Percentiles rank a stretch among this genome's conserved stretches.
Evolutionary conservation across 148 eudicot genomes (phyloP).

Genomic region (Vaccinium corymbosum): DNA sequence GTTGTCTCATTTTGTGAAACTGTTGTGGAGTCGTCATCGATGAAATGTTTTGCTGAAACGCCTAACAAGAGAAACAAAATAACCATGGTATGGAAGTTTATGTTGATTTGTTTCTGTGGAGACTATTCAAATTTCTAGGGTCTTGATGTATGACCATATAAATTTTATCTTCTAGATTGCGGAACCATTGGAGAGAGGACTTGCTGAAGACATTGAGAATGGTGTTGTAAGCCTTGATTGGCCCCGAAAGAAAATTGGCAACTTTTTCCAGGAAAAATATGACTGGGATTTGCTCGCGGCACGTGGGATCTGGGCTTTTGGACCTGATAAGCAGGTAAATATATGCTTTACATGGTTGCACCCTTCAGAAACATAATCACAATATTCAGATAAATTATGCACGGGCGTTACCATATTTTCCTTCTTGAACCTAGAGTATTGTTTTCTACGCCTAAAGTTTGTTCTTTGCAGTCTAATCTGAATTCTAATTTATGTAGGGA

Average conservation of each 20-base stretch:
- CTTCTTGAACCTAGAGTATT: neutral
- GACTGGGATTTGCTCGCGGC: constrained; percentile 99
- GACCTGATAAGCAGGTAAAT: constrained; percentile 94
- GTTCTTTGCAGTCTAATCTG: neutral
- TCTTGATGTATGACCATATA: neutral
- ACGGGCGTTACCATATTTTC: neutral
- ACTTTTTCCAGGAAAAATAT: constrained; percentile 86
- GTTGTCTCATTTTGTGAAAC: constrained; percentile 99
- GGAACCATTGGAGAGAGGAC: constrained; percentile 94
- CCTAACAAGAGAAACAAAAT: constrained; percentile 95
- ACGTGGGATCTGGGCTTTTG: constrained; percentile 98
- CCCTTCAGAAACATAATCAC: neutral
- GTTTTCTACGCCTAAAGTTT: neutral
- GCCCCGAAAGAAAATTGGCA: constrained; percentile 85
- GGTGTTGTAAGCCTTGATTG: constrained; percentile 90
- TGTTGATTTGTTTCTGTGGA: neutral
- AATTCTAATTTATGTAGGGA: constrained; percentile 46
- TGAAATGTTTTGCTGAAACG: constrained; percentile 99
- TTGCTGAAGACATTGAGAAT: constrained; percentile 95
- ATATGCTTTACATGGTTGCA: constrained; percentile 9
- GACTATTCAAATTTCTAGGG: neutral
- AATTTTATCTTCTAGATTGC: constrained; percentile 58
- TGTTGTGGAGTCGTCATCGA: constrained; percentile 91
- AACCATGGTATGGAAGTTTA: constrained; percentile 64
- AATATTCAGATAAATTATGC: neutral